Evolutionary conservation across 2,329 filamentous ascomycete species (phyloP).

Genomic region (Colletotrichum musae): DNA sequence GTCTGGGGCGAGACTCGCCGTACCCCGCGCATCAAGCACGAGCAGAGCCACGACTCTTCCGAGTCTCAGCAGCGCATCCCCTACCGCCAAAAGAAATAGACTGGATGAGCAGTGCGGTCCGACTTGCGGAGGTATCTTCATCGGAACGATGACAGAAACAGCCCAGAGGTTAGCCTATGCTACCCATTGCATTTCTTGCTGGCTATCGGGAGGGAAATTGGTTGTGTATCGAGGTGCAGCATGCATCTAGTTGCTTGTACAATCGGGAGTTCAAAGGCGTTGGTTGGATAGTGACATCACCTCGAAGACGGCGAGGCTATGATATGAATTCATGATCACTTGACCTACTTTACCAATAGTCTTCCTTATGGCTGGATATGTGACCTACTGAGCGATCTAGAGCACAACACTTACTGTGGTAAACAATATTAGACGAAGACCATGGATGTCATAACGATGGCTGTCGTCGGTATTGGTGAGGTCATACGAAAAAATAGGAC

Average conservation of each 20-base stretch:
- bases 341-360: background rate
- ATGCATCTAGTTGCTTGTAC: no score
- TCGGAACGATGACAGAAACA: no score
- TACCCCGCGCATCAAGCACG: slow-evolving; percentile 34
- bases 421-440: background rate
- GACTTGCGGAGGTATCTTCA: no score
- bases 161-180: no score
- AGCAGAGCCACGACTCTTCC: slow-evolving; percentile 35
- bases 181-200: background rate
- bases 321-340: slow-evolving; percentile 18
- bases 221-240: no score
- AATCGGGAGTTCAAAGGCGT: slow-evolving; percentile 15
- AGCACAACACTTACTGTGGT: background rate
- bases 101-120: background rate
- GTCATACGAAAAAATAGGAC: slow-evolving; percentile 21
- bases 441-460: slow-evolving; percentile 1
- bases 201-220: background rate
- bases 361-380: background rate
- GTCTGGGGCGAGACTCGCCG: slow-evolving; percentile 32
- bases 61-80: slow-evolving; percentile 37
- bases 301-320: background rate
- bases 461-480: slow-evolving; percentile 18
- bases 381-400: background rate
- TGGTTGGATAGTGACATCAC: background rate
- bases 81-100: slow-evolving; percentile 37